Evolutionary conservation across 441 rosid genomes (phyloP).

Genomic region (Erysimum cheiri): DNA sequence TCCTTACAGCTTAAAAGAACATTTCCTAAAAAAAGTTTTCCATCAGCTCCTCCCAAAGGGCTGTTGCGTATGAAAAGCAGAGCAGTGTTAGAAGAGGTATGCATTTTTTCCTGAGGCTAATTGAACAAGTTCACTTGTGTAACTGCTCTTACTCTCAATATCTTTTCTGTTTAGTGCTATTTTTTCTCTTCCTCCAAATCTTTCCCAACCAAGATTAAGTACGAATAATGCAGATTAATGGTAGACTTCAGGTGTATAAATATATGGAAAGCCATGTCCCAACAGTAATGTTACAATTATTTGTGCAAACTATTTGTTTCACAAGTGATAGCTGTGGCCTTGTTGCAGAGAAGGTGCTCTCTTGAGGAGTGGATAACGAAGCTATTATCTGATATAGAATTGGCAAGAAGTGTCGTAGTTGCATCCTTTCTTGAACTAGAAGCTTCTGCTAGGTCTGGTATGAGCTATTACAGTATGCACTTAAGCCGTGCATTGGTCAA

Average conservation of each 20-base stretch:
- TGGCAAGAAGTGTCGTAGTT: constrained; percentile 85
- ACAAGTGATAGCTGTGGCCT: constrained; percentile 39
- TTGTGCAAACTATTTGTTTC: constrained; percentile 27
- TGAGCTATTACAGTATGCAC: constrained; percentile 44
- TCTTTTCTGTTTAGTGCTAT: background rate
- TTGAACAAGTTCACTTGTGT: constrained; percentile 19
- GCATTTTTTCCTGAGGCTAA: constrained; percentile 29
- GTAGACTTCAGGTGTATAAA: background rate
- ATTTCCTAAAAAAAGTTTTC: constrained; percentile 76
- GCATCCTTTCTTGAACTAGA: constrained; percentile 98
- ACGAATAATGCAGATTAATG: background rate
- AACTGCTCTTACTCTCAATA: constrained; percentile 24
- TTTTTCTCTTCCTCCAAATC: background rate
- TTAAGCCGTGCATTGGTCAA: constrained; percentile 19
- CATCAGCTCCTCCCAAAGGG: constrained; percentile 94
- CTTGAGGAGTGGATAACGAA: constrained; percentile 99
- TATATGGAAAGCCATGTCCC: constrained; percentile 28
- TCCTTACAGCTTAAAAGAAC: constrained; percentile 74
- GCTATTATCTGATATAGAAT: constrained; percentile 91
- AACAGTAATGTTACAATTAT: background rate
- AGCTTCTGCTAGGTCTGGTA: constrained; percentile 98
- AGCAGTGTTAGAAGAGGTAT: constrained; percentile 91
- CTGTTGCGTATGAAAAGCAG: constrained; percentile 82
- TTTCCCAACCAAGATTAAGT: background rate
- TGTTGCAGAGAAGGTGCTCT: constrained; percentile 92